Percentiles rank a stretch among this genome's conserved stretches.
phyloP scores from a whole-genome alignment of 2,329 filamentous ascomycete genomes.

The Microcyclospora tardicrescens region DNA sequence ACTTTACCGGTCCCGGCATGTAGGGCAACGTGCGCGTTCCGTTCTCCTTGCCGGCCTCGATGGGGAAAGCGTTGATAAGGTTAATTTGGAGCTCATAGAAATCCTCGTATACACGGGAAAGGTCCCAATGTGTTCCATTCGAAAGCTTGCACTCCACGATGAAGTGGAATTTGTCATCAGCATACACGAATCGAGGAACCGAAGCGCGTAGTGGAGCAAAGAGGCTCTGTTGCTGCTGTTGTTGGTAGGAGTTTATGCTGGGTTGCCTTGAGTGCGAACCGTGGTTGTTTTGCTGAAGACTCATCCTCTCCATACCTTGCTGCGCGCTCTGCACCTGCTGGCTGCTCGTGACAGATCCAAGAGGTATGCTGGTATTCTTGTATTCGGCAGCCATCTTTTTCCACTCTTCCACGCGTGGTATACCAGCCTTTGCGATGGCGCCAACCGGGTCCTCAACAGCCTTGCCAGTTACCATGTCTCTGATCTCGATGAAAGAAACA shows the following conservation, averaged over 20 bases:
- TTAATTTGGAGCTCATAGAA: conserved; percentile 99
- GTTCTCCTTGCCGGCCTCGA: conserved; percentile 78
- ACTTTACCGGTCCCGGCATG: conserved; percentile 96
- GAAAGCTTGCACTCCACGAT: conserved; percentile 85
- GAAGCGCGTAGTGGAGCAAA: conserved; percentile 68
- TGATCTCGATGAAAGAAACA: conserved; percentile 90
- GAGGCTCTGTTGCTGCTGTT: conserved; percentile 32
- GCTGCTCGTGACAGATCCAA: conserved; percentile 59
- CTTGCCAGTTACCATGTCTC: conserved; percentile 80
- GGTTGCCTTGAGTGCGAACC: conserved; percentile 19
- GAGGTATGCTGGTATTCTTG: conserved; percentile 95
- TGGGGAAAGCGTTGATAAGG: conserved; percentile 78
- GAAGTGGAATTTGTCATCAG: conserved; percentile 98
- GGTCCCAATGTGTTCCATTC: conserved; percentile 81
- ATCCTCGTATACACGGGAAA: conserved; percentile 92
- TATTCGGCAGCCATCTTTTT: conserved; percentile 99
- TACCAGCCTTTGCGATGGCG: conserved; percentile 75
- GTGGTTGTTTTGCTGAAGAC: conserved; percentile 38
- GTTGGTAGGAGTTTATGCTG: conserved; percentile 24
- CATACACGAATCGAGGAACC: conserved; percentile 88
- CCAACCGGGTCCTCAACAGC: conserved; percentile 71
- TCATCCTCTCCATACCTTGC: conserved; percentile 62
- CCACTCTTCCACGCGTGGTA: conserved; percentile 95
- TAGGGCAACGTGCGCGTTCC: conserved; percentile 69
- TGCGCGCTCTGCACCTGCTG: conserved; percentile 26